Evolutionary conservation across 805 yeast genomes (phyloP), one percentile per base, ranked within the genome.

Genomic region (Barnettozyma pratensis): DNA sequence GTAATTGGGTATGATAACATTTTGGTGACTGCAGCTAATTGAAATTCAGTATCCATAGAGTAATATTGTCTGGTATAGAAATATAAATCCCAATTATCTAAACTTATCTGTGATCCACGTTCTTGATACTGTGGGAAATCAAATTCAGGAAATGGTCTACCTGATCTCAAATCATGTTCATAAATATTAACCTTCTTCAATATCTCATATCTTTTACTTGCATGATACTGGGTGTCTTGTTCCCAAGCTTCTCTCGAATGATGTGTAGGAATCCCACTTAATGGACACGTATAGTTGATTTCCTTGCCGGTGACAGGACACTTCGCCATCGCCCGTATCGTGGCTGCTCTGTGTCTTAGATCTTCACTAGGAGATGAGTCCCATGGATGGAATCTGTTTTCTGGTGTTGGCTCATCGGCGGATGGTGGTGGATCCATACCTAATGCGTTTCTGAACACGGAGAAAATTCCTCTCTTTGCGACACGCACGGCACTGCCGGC

Each of bases 21-120:
- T 65, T 94, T 94, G 19, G 98, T 89, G 34, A 90, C 91, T 4
- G 96, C 95, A 1, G 98, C 98, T 62, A 92, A 73, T 67, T 92
- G 95, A 71, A 88, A 92, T 67, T 91, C 97, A 5, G 96, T 87
- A 67, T 94, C 96, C 98, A 94, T 92, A 5, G 97, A 92, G 59
- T 82, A 85, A 65, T 88, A 94, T 58, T 85, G 85, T 65, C 99
- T 78, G 0, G 98, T 92, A 67, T 92, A 94, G 63, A 94, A 85
- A 61, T 81, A 92, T 8, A 94, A 74, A 67, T 94, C 98, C 99
- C 99, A 94, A 65, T 79, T 83, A 43, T 82, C 73, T 63, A 89
- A 79, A 63, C 89, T 90, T 51, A 90, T 80, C 51, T 76, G 69
- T 52, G 83, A 82, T 62, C 91, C 97, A 44, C 72, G 74, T 45